Evolutionary conservation across 176 grass and related monocot genomes (phyloP).

Genomic region (Lolium perenne): DNA sequence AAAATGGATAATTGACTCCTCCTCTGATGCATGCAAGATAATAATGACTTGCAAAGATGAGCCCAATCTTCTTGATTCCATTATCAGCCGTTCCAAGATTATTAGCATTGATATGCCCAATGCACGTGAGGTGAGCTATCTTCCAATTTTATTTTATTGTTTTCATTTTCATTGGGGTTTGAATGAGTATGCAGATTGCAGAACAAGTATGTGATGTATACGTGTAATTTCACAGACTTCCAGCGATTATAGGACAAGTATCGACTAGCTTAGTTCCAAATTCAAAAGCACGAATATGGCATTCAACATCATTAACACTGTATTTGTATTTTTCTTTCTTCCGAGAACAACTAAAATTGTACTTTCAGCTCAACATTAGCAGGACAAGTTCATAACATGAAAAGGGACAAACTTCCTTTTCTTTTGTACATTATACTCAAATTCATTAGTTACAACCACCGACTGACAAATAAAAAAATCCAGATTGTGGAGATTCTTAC

Average conservation of each 20-base stretch:
- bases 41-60: slow-evolving; percentile 76
- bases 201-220: slow-evolving; percentile 2
- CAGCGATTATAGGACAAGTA: neutral
- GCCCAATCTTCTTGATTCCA: slow-evolving; percentile 60
- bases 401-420: slow-evolving; percentile 6
- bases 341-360: neutral
- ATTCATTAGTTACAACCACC: slow-evolving; percentile 19
- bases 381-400: slow-evolving; percentile 1
- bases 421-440: slow-evolving; percentile 1
- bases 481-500: slow-evolving; percentile 68
- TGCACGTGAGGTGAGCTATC: slow-evolving; percentile 54
- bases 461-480: slow-evolving; percentile 19
- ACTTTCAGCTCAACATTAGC: slow-evolving; percentile 15
- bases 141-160: neutral
- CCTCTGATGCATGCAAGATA: slow-evolving; percentile 71
- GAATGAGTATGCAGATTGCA: neutral
- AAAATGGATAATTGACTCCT: slow-evolving; percentile 85
- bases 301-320: neutral
- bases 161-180: neutral
- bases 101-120: slow-evolving; percentile 54
- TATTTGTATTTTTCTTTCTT: neutral
- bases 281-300: neutral
- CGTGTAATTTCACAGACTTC: neutral
- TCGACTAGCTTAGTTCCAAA: neutral
- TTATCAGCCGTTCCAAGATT: slow-evolving; percentile 66